These are phyloP conservation scores for Trifolium pratense DNA, from an alignment of 306 rosid genomes.

Conservation along the genomic window DNA sequence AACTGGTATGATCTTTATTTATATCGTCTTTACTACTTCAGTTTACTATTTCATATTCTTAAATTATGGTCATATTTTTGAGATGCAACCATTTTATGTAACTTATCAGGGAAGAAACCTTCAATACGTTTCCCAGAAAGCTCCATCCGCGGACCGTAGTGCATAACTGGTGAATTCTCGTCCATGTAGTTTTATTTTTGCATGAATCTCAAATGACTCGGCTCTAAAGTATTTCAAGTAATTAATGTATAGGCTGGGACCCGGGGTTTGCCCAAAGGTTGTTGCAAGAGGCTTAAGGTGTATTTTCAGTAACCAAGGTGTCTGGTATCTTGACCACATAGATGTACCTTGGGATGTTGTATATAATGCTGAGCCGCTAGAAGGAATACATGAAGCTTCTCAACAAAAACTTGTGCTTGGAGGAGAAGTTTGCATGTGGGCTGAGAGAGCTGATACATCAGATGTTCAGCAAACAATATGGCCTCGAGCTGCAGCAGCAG, in stretches of 20 bases:
- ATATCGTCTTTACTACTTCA: conserved; percentile 18
- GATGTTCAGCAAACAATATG: conserved; percentile 90
- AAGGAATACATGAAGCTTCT: conserved; percentile 63
- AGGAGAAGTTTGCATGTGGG: conserved; percentile 99
- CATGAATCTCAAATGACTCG: conserved; percentile 20
- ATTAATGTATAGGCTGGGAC: conserved; percentile 65
- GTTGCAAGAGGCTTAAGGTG: conserved; percentile 88
- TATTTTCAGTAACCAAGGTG: conserved; percentile 93
- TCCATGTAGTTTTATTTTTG: conserved; percentile 30
- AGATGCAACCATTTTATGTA: conserved; percentile 34
- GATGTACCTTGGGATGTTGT: conserved; percentile 81
- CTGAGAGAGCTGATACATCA: conserved; percentile 78
- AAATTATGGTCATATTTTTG: conserved; percentile 4
- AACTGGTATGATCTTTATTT: conserved; percentile 70
- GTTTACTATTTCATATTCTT: conserved; percentile 21
- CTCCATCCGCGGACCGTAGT: conserved; percentile 90
- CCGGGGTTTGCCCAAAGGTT: conserved; percentile 87
- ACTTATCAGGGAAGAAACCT: conserved; percentile 94
- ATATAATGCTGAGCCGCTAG: conserved; percentile 81
- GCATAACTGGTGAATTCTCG: conserved; percentile 81
- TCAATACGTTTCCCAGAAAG: conserved; percentile 67
- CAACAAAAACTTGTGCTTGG: conserved; percentile 83
- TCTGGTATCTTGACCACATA: conserved; percentile 94
- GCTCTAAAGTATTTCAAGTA: conserved; percentile 23
- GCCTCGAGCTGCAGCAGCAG: conserved; percentile 99